These are phyloP conservation scores for Candida ficus DNA, from an alignment of 805 yeast genomes.

Conservation along the genomic window DNA sequence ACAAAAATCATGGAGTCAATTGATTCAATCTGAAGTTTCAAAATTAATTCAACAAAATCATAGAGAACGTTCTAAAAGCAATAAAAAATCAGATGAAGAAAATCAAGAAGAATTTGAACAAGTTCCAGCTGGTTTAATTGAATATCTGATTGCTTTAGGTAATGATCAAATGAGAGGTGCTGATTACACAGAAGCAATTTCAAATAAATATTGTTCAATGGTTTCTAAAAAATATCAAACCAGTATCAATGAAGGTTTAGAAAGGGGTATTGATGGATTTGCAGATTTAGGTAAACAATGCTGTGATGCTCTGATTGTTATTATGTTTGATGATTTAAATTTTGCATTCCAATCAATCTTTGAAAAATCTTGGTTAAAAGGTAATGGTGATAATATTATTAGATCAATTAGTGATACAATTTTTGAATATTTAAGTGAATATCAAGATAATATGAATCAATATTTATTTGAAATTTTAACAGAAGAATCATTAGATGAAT, in stretches of 20 bases:
- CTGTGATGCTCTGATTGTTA: constrained; percentile 46
- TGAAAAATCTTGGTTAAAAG: constrained; percentile 55
- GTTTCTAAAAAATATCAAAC: constrained; percentile 60
- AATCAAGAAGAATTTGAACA: constrained; percentile 36
- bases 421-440: constrained; percentile 68
- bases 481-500: constrained; percentile 49
- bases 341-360: constrained; percentile 59
- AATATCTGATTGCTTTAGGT: constrained; percentile 76
- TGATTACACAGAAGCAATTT: constrained; percentile 63
- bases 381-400: constrained; percentile 42
- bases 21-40: constrained; percentile 50
- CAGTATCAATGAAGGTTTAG: constrained; percentile 52
- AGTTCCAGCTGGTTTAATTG: constrained; percentile 72
- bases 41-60: constrained; percentile 25
- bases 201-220: constrained; percentile 57
- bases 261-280: constrained; percentile 70
- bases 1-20: constrained; percentile 54
- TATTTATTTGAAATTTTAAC: constrained; percentile 48
- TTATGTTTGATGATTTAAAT: constrained; percentile 68
- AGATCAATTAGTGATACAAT: constrained; percentile 65
- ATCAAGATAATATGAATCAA: constrained; percentile 46
- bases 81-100: constrained; percentile 28
- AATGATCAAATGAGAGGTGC: constrained; percentile 78
- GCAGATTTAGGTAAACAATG: constrained; percentile 68
- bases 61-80: constrained; percentile 26